Evolutionary conservation across 352 stramenopile species (phyloP), one percentile per base, ranked within the genome.

Genomic region (Pythium volutum): DNA sequence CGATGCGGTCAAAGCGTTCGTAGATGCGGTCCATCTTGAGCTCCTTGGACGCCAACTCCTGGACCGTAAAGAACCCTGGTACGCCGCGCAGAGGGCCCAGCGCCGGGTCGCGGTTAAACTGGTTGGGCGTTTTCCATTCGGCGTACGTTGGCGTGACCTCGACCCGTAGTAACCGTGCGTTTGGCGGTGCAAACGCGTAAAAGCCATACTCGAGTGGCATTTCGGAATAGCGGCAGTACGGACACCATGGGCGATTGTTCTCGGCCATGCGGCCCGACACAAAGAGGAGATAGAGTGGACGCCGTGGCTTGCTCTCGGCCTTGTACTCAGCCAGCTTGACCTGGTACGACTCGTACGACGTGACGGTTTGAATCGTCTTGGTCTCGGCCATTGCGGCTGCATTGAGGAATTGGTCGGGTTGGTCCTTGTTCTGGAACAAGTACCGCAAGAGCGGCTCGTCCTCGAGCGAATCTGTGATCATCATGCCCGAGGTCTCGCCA

Each of bases 231-330:
- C 84, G 81, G 50, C 84, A 93, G 69, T 89, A 93, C 16, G 80
- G 78, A 69, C 84, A 93, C 81, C 84, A 93, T 43, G 81, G 79
- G 3, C 84, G 73, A 41, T 91, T 83, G 63, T 93, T 93, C 47
- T 74, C 64, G 23, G 49, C 56, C 59, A 91, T 75, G 50, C 76
- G 71, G 6, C 81, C 84, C 0, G 81, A 90, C 0, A 93, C 70
- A 59, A 93, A 91, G 54, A 89, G 64, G 2, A 93, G 39, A 31
- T 81, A 91, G 9, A 81, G 52, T 15, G 79, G 81, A 33, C 74
- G 66, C 4, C 73, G 56, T 0, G 70, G 48, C 11, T 78, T 64
- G 4, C 66, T 55, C 48, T 73, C 57, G 45, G 74, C 66, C 20
- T 70, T 42, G 49, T 84, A 86, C 15, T 50, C 36, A 34, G 62